Evolutionary conservation across 2,329 filamentous ascomycete species (phyloP).

Genomic region (Exophiala aquamarina): DNA sequence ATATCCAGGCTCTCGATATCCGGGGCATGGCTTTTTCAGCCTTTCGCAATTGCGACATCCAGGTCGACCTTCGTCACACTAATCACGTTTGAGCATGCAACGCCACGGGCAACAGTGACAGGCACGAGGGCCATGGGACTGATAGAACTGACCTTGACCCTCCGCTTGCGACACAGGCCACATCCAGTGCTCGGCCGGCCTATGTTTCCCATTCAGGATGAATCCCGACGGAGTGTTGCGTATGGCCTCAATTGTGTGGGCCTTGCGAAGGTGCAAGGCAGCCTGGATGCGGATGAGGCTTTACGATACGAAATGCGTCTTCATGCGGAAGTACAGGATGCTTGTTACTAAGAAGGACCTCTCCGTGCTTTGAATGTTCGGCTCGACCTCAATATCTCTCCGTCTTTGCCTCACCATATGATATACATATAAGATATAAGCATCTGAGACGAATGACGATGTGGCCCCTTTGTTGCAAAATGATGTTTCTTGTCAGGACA

Average conservation of each 20-base stretch:
- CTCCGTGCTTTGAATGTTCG: no score
- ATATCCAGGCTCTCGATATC: constrained; percentile 20
- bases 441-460: no score
- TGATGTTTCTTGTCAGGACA: no score
- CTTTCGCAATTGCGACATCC: constrained; percentile 19
- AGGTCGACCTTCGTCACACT: constrained; percentile 22
- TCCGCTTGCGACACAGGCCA: constrained; percentile 20
- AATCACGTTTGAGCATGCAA: constrained; percentile 12
- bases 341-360: no score
- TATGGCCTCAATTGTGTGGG: background rate
- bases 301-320: constrained; percentile 17
- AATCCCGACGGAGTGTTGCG: no score
- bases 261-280: background rate
- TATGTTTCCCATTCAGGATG: constrained; percentile 19
- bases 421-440: no score
- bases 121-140: no score
- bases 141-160: constrained; percentile 15
- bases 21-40: constrained; percentile 21
- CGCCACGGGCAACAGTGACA: no score
- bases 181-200: constrained; percentile 21
- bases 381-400: no score
- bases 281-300: background rate
- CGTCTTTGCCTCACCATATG: no score
- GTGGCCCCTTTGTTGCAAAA: no score
- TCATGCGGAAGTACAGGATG: background rate